Evolutionary conservation across 257 asterid species (phyloP), one percentile per base, ranked within the genome.

Genomic region (Ligustrum vulgare): DNA sequence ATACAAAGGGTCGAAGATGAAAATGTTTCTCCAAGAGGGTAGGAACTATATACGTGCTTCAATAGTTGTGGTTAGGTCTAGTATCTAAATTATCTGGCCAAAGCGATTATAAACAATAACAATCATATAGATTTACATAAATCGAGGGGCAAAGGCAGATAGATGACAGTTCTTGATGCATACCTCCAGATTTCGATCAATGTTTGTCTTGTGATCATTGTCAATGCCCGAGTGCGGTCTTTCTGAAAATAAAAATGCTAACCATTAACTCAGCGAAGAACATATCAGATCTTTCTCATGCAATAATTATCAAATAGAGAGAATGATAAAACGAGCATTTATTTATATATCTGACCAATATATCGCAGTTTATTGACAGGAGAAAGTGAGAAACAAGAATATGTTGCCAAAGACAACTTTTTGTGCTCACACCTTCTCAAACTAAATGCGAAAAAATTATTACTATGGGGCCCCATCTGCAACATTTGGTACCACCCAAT

Each of bases 141-240:
- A 58, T 33, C 22, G 23, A n/a, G 65, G 1, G 8, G 35, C 22
- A 37, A 37, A 25, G 25, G 35, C 9, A 23, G 16, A 32, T 25
- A 41, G 23, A n/a, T 41, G 9, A 78, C 20, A 36, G 45, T 11
- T 25, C 8, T 3, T 34, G 9, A 66, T 45, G 2, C 54, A 35
- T 87, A 92, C 97, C 97, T 87, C 96, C 89, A 90, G 58, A 92
- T 90, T 64, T 92, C 97, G 2, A 75, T 47, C 84, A 92, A 79
- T 2, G 93, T 90, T 79, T 80, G 89, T 68, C 87, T 82, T 54
- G 89, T 89, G 2, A 95, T 89, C 97, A 92, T 92, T 32, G 67
- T 85, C 83, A 87, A 73, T 49, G 85, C 90, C 73, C 97, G 81
- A 39, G 43, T 82, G 22, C 95, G 92, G 77, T 92, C 96, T 41